These are phyloP conservation scores for Cladosporium sp. DNA, from an alignment of 2,329 filamentous ascomycete species.

Conservation along the genomic window DNA sequence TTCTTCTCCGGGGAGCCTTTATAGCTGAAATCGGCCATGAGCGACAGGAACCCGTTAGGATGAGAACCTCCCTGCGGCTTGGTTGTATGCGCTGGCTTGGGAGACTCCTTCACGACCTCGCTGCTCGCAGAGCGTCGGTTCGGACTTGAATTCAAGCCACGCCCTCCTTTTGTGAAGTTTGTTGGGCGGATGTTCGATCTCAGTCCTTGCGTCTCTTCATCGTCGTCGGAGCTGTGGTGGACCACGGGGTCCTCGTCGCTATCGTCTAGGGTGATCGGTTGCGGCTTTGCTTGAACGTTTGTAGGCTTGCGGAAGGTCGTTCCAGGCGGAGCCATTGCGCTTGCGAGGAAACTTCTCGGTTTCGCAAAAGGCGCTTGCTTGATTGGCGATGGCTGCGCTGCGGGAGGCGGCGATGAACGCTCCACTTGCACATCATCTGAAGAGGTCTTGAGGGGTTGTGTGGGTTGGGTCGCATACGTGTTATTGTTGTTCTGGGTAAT, in stretches of 20 bases:
- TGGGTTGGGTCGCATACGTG: slow-evolving; percentile 53
- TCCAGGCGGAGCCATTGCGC: slow-evolving; percentile 69
- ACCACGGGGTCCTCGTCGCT: slow-evolving; percentile 46
- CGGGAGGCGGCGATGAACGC: slow-evolving; percentile 75
- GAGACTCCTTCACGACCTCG: slow-evolving; percentile 26
- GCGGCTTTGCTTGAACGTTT: slow-evolving; percentile 21
- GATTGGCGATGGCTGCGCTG: slow-evolving; percentile 20
- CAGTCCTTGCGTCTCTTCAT: slow-evolving; percentile 34
- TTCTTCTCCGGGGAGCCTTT: slow-evolving; percentile 13
- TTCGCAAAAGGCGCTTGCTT: slow-evolving; percentile 22
- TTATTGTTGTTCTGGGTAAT: slow-evolving; percentile 29
- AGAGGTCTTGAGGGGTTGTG: slow-evolving; percentile 49
- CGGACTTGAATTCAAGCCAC: slow-evolving; percentile 30
- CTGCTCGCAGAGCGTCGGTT: slow-evolving; percentile 16
- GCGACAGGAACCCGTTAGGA: slow-evolving; percentile 18
- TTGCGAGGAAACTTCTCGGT: slow-evolving; percentile 47
- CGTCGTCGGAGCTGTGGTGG: slow-evolving; percentile 24
- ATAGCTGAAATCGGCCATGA: slow-evolving; percentile 25
- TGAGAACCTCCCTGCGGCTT: slow-evolving; percentile 3
- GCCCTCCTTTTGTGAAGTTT: slow-evolving; percentile 47
- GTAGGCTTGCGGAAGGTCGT: slow-evolving; percentile 59
- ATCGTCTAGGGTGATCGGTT: slow-evolving; percentile 21
- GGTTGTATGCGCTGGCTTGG: slow-evolving; percentile 14
- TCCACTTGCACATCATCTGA: slow-evolving; percentile 66
- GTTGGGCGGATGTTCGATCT: slow-evolving; percentile 59